Evolutionary conservation across 352 stramenopile species (phyloP).

Genomic region (Phytopythium ostracodes): DNA sequence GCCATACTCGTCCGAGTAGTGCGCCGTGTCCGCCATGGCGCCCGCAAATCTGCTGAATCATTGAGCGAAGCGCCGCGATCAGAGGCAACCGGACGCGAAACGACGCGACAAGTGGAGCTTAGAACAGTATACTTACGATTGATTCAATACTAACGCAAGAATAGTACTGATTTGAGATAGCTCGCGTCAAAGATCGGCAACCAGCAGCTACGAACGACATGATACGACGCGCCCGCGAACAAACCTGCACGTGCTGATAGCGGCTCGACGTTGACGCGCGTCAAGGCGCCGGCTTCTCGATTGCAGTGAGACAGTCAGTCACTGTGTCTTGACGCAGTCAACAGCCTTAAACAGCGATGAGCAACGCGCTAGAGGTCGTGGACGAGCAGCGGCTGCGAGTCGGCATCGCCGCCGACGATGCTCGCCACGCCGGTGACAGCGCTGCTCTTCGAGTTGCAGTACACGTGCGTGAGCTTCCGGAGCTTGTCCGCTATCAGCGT

Average conservation of each 20-base stretch:
- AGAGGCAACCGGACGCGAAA: not conserved
- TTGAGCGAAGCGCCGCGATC: not conserved
- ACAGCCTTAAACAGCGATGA: not conserved
- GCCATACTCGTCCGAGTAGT: constrained; percentile 18
- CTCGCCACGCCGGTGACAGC: not conserved
- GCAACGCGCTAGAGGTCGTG: not conserved
- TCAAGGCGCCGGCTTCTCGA: not conserved
- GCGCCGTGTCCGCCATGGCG: constrained; percentile 14
- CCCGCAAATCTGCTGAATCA: not conserved
- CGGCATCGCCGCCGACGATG: constrained; percentile 9
- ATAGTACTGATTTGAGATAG: not conserved
- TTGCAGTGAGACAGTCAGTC: no score
- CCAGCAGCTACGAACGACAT: not conserved
- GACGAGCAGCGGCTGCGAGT: constrained; percentile 5
- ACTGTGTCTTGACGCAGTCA: no score
- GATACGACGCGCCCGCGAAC: no score
- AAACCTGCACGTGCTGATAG: not conserved
- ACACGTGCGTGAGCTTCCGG: constrained; percentile 54
- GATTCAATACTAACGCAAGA: not conserved
- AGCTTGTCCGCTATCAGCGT: constrained; percentile 40
- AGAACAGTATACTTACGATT: not conserved
- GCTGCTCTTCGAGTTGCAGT: constrained; percentile 46
- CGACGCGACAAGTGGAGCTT: not conserved
- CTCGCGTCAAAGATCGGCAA: not conserved
- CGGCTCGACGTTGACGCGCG: not conserved